Evolutionary conservation across 2,329 filamentous ascomycete species (phyloP).

Genomic region (Keithomyces neogunnii): DNA sequence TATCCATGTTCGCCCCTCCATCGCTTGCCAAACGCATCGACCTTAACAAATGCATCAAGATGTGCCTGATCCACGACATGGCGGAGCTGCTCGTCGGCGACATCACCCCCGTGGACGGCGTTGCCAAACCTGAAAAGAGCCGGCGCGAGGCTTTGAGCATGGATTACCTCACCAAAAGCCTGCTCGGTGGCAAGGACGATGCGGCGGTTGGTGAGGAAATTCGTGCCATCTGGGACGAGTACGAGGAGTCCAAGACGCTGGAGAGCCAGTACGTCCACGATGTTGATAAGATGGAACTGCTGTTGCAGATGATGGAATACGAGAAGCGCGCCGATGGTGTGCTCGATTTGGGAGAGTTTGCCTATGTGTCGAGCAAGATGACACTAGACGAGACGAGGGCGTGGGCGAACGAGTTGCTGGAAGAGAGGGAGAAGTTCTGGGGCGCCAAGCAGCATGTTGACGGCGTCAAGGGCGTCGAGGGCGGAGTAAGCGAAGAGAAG

Average conservation of each 20-base stretch:
- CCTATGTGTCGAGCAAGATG: conserved; percentile 66
- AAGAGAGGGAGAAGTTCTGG: conserved; percentile 72
- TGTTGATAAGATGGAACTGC: conserved; percentile 91
- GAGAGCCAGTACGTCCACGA: conserved; percentile 92
- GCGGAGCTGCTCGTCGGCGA: conserved; percentile 91
- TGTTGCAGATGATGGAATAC: conserved; percentile 95
- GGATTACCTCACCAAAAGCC: conserved; percentile 70
- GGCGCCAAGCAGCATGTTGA: conserved; percentile 37
- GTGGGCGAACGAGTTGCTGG: conserved; percentile 71
- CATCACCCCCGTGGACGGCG: conserved; percentile 85
- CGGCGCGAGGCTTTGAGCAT: conserved; percentile 82
- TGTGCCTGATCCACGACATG: conserved; percentile 97
- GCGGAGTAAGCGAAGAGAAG: conserved; percentile 27
- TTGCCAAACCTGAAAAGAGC: conserved; percentile 81
- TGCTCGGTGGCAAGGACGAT: conserved; percentile 70
- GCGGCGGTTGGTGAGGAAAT: conserved; percentile 63
- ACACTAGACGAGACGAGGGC: conserved; percentile 66
- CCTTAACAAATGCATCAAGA: conserved; percentile 77
- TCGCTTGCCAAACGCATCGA: conserved; percentile 65
- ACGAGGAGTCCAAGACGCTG: conserved; percentile 76
- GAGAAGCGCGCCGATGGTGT: conserved; percentile 61
- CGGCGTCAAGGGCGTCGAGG: conserved; percentile 33
- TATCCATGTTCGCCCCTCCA: conserved; percentile 84
- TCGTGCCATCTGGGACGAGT: conserved; percentile 82
- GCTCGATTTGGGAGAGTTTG: conserved; percentile 79